Conservation (phyloP, 257 asterid species). For the Solanum etuberosum region DNA sequence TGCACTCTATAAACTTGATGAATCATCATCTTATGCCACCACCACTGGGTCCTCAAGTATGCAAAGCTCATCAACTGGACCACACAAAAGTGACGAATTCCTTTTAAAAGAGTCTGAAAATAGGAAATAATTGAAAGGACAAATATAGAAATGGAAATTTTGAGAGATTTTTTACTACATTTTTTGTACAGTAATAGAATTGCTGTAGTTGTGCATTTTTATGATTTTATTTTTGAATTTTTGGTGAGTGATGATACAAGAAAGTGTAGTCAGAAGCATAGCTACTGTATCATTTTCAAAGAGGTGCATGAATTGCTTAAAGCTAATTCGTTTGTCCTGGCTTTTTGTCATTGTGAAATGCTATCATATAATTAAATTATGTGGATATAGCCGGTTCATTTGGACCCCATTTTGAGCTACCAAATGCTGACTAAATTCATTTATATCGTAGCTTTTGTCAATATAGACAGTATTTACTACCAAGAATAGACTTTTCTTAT, state of each 20-base stretch:
- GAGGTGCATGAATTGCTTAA: background rate
- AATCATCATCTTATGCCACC: slow-evolving; percentile 36
- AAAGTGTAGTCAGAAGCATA: background rate
- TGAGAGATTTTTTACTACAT: background rate
- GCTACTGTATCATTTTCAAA: background rate
- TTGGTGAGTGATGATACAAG: background rate
- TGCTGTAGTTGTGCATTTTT: background rate
- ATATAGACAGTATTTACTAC: background rate
- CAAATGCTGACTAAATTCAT: background rate
- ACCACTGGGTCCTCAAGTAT: slow-evolving; percentile 50
- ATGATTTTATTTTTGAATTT: background rate
- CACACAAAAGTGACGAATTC: slow-evolving; percentile 2
- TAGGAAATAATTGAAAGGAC: background rate
- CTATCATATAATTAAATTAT: background rate
- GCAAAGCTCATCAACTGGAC: slow-evolving; percentile 52
- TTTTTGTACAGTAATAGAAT: background rate
- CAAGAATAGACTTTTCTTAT: background rate
- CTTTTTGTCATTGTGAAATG: background rate
- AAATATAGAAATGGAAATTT: background rate
- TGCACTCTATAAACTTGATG: slow-evolving; percentile 16
- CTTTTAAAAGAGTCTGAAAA: background rate
- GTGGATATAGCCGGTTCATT: slow-evolving; percentile 12
- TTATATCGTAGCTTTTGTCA: background rate
- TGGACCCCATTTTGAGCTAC: slow-evolving; percentile 15
- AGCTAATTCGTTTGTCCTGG: background rate